These are phyloP conservation scores for Globisporangium yorkense DNA, from an alignment of 352 stramenopile species.

Conservation along the genomic window DNA sequence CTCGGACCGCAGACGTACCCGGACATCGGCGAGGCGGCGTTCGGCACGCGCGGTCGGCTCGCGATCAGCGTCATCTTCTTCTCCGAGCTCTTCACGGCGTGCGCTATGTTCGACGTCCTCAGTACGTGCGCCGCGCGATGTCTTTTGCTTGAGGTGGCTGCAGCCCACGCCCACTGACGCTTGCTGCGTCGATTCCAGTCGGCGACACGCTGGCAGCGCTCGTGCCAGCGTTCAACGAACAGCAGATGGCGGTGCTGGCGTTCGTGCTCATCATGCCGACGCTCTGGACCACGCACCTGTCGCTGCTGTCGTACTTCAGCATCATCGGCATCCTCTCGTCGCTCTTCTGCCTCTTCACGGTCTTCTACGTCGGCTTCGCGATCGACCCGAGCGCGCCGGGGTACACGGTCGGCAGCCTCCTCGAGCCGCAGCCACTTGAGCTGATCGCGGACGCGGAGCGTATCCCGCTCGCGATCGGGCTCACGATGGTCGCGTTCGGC, in stretches of 20 bases:
- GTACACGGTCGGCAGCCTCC: conserved; percentile 49
- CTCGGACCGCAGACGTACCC: conserved; percentile 45
- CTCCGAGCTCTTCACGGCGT: conserved; percentile 73
- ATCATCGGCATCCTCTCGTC: conserved; percentile 83
- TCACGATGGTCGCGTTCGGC: conserved; percentile 85
- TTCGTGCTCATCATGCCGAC: conserved; percentile 75
- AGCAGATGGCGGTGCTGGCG: conserved; percentile 57
- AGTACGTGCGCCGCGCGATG: conserved; percentile 32
- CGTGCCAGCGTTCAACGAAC: conserved; percentile 53
- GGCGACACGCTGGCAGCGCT: conserved; percentile 70
- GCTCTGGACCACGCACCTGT: conserved; percentile 77
- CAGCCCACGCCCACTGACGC: background rate
- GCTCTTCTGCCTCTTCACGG: conserved; percentile 65
- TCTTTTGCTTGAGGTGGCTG: background rate
- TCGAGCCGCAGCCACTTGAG: conserved; percentile 52
- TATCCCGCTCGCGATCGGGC: conserved; percentile 72
- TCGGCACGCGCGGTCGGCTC: conserved; percentile 60
- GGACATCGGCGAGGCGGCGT: conserved; percentile 79
- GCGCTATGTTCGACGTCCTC: conserved; percentile 73
- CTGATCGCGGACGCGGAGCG: conserved; percentile 58
- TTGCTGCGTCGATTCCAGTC: conserved; percentile 23
- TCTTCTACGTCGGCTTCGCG: conserved; percentile 72
- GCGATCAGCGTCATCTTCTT: conserved; percentile 81
- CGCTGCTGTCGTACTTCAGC: conserved; percentile 80
- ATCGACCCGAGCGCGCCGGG: conserved; percentile 32